These are phyloP conservation scores for Xylaria palmicola DNA, from an alignment of 495 filamentous ascomycete species.

Conservation along the genomic window DNA sequence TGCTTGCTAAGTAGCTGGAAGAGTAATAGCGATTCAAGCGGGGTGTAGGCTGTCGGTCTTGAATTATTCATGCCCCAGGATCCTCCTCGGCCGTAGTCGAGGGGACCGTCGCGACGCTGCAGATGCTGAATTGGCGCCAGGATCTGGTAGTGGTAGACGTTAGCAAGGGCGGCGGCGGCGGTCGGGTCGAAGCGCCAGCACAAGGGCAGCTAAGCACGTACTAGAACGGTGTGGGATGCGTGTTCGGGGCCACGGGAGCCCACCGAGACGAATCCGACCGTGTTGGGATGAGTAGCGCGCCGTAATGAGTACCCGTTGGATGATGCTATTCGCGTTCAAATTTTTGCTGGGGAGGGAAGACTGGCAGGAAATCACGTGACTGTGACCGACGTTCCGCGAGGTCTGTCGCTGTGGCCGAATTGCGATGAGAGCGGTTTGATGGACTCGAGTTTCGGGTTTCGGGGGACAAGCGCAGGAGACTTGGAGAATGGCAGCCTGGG, in stretches of 20 bases:
- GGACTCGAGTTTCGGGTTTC: conserved; percentile 15
- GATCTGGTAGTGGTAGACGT: conserved; percentile 37
- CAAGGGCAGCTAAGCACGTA: not conserved
- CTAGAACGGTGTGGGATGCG: conserved; percentile 11
- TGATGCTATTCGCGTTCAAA: conserved; percentile 31
- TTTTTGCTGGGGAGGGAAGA: conserved; percentile 31
- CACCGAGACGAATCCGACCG: conserved; percentile 26
- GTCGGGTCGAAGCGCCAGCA: not conserved
- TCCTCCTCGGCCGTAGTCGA: conserved; percentile 57
- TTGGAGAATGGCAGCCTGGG: too few species aligned
- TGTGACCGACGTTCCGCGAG: conserved; percentile 15
- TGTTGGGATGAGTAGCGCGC: conserved; percentile 21
- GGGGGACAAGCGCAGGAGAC: not conserved
- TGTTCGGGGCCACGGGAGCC: conserved; percentile 19
- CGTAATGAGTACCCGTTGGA: conserved; percentile 21
- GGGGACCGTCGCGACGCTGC: conserved; percentile 50
- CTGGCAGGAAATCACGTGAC: conserved; percentile 39
- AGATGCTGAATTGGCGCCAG: conserved; percentile 53
- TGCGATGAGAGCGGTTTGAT: conserved; percentile 31
- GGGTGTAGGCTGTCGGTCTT: conserved; percentile 65
- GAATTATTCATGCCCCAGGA: conserved; percentile 54
- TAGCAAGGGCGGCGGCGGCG: conserved; percentile 12
- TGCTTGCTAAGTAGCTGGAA: conserved; percentile 74
- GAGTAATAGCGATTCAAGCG: conserved; percentile 84
- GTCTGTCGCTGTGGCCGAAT: conserved; percentile 20